Evolutionary conservation across 768 basidiomycete genomes (phyloP), one percentile per base, ranked within the genome.

Genomic region (Floccularia luteovirens): DNA sequence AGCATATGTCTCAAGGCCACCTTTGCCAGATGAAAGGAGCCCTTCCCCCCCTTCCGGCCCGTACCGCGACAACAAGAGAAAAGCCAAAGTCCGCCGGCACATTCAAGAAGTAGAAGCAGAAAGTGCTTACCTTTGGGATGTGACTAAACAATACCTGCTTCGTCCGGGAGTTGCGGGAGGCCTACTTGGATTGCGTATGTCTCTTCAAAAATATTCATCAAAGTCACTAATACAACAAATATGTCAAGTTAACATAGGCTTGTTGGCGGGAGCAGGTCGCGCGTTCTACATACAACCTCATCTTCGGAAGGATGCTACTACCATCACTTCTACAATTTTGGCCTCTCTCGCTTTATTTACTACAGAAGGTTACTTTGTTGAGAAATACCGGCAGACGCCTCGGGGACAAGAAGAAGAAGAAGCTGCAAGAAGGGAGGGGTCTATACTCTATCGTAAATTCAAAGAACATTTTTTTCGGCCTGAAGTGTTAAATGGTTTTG

Each of bases 91-190:
- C 53, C 10, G 61, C 50, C 60, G 61, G 36, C 58, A 57, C 19
- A 36, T 63, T 30, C 57, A 69, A 36, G 66, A 74, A 42, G 64
- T 58, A 3, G 67, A 72, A 43, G 68, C 69, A 22, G 77, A 81
- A 53, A 69, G 72, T 21, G 53, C 61, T 38, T 68, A 78, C 41
- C 48, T 77, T 8, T 81, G 74, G 72, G 60, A 68, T 6, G 46
- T 66, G 19, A 57, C 71, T 3, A 78, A 76, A 47, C 59, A 71
- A 21, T 67, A 72, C 48, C 49, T 87, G 19, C 60, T 87, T 43
- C 69, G 75, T 21, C 84, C 85, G 11, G 75, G 76, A 19, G 75
- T 83, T 37, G 78, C 79, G 7, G 82, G 87, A 20, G 85, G 87
- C 31, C 61, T 87, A 21, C 48, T 88, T 44, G 84, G 84, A 31